A percentile compares a stretch with the other conserved stretches of the same genome.
Evolutionary conservation across 345 rosid genomes (phyloP).

Genomic region (Gossypium herbaceum): DNA sequence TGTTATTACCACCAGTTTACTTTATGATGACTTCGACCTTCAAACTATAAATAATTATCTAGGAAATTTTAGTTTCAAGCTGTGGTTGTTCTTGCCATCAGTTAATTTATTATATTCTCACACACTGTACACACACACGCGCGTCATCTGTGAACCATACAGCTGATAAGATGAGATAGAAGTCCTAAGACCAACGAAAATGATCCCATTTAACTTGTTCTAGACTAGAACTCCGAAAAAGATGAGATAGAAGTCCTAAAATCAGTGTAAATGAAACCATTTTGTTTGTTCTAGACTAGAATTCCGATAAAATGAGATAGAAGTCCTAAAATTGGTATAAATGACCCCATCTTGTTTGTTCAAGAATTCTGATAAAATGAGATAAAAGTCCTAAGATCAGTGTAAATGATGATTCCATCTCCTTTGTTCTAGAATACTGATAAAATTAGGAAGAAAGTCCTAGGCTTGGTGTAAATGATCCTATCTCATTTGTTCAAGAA

Average conservation of each 20-base stretch:
- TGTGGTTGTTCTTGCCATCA: not conserved
- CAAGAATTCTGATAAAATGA: not conserved
- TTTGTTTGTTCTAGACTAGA: too few relatives aligned
- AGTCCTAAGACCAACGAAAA: not conserved
- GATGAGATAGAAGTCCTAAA: not conserved
- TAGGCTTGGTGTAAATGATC: not conserved
- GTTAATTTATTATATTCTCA: not conserved
- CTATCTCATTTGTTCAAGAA: not conserved
- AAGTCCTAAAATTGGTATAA: not conserved
- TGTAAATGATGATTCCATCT: not conserved
- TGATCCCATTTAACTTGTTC: not conserved
- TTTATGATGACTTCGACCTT: conserved; percentile 9
- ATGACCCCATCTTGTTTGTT: not conserved
- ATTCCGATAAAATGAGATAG: not conserved
- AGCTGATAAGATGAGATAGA: not conserved
- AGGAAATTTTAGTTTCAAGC: not conserved
- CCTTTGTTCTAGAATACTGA: not conserved
- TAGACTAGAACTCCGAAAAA: not conserved
- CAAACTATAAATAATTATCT: not conserved
- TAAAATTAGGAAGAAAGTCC: too few relatives aligned
- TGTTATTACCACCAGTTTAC: not conserved
- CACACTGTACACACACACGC: too few relatives aligned
- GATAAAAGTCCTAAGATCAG: not conserved
- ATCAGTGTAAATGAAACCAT: not conserved
- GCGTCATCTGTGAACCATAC: not conserved